Evolutionary conservation across 2,329 filamentous ascomycete species (phyloP), one percentile per base, ranked within the genome.

Genomic region (Pestalotiopsis sp.): DNA sequence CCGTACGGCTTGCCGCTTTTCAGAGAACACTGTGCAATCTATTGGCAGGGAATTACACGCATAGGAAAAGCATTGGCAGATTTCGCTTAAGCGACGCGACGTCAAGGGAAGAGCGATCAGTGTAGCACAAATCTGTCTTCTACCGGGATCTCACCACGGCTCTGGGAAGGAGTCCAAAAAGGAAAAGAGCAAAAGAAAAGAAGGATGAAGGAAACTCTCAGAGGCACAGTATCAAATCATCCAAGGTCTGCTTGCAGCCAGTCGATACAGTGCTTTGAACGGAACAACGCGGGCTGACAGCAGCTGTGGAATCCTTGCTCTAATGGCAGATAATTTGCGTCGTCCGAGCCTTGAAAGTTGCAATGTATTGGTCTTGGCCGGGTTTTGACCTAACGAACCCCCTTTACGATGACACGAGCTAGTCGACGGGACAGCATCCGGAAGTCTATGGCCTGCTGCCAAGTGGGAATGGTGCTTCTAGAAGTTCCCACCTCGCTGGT

Each of bases 401-500:
- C 45, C 52, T 66, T 56, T 56, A 38, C 39, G 41, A 56, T 58
- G 49, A 56, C 49, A 60, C 64, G 64, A 59, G 27, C 64, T 66
- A 66, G 56, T 38, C 41, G 49, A 67, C 66, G 58, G 66, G 66
- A 67, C 20, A 38, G 20, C 31, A 39, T 39, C 20, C 49, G 56
- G 56, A 25, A 25, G 20, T 63, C 61, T 58, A 58, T 63, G 58
- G 62, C 25, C 52, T 36, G 25, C 56, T 45, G 13, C 17, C 64
- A 11, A 66, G 39, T 27, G 31, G 64, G 64, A 66, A 66, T 59
- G n/a, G 56, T 56, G n/a, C 61, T 66, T 66, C 64, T 66, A 66
- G 64, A 66, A 66, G 56, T 59, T 66, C 64, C 64, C 52, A 36
- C 56, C 58, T 39, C 56, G n/a, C 31, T 36, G 56, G 39, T 60